Conservation (phyloP, 164 flowering plant genomes). For the Nymphaea colorata region DNA sequence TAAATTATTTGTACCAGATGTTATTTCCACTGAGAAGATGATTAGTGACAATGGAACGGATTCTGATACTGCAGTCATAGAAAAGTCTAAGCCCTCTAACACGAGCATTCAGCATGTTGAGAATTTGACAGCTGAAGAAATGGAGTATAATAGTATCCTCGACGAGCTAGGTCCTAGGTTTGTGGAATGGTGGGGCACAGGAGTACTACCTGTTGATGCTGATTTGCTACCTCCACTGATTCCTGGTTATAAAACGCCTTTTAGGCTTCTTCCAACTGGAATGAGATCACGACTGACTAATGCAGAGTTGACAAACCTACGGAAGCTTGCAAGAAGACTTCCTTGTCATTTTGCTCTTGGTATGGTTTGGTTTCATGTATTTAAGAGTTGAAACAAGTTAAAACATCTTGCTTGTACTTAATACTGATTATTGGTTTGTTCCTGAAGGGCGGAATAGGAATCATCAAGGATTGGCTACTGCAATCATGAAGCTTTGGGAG, state of each 20-base stretch:
- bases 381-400: not conserved
- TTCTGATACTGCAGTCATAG: slow-evolving; percentile 11
- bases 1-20: slow-evolving; percentile 56
- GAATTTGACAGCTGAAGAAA: slow-evolving; percentile 65
- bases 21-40: slow-evolving; percentile 27
- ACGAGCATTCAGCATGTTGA: slow-evolving; percentile 5
- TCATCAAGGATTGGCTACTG: slow-evolving; percentile 91
- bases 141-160: slow-evolving; percentile 54
- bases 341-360: slow-evolving; percentile 99
- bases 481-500: slow-evolving; percentile 91
- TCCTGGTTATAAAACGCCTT: slow-evolving; percentile 89
- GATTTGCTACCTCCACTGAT: slow-evolving; percentile 77
- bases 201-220: slow-evolving; percentile 89
- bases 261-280: slow-evolving; percentile 84
- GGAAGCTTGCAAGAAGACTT: slow-evolving; percentile 77
- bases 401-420: not conserved
- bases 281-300: slow-evolving; percentile 76
- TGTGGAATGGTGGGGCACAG: slow-evolving; percentile 98
- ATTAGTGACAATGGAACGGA: slow-evolving; percentile 4
- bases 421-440: not conserved
- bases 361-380: slow-evolving; percentile 16
- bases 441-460: slow-evolving; percentile 80
- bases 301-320: slow-evolving; percentile 77
- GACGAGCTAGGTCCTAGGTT: slow-evolving; percentile 96
- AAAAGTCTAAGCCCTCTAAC: slow-evolving; percentile 11